These are phyloP conservation scores for Misopates orontium DNA, from an alignment of 257 asterid species.

Conservation along the genomic window DNA sequence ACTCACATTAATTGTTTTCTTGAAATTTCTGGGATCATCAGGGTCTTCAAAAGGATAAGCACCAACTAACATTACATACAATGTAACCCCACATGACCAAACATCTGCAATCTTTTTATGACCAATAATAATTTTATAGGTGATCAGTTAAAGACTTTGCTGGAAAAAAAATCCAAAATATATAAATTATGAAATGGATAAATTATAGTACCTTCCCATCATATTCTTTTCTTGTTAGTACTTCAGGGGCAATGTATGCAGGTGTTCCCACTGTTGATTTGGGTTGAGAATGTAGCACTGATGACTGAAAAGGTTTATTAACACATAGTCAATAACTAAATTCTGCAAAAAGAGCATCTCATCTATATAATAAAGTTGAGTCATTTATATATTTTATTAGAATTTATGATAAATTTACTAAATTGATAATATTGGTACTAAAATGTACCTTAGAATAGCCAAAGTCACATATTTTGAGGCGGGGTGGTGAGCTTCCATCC, in stretches of 20 bases:
- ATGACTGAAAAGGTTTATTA: conserved; percentile 45
- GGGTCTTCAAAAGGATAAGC: conserved; percentile 96
- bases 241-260: conserved; percentile 91
- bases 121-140: conserved; percentile 1
- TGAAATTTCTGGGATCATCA: conserved; percentile 86
- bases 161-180: conserved; percentile 12
- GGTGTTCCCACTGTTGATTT: conserved; percentile 96
- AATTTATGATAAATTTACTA: too few species aligned
- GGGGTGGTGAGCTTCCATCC: conserved; percentile 45
- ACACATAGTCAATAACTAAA: neutral
- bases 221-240: conserved; percentile 68
- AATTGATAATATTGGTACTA: conserved; percentile 19
- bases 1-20: conserved; percentile 78
- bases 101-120: conserved; percentile 79
- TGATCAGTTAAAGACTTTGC: too few species aligned
- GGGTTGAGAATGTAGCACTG: conserved; percentile 83
- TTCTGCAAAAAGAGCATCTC: neutral
- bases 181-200: neutral
- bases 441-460: conserved; percentile 52
- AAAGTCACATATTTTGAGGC: conserved; percentile 56
- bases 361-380: neutral
- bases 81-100: conserved; percentile 98
- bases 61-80: conserved; percentile 92
- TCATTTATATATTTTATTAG: too few species aligned
- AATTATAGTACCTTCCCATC: conserved; percentile 70